Evolutionary conservation across 2,329 filamentous ascomycete genomes (phyloP).

Genomic region (Cladobotryum mycophilum): DNA sequence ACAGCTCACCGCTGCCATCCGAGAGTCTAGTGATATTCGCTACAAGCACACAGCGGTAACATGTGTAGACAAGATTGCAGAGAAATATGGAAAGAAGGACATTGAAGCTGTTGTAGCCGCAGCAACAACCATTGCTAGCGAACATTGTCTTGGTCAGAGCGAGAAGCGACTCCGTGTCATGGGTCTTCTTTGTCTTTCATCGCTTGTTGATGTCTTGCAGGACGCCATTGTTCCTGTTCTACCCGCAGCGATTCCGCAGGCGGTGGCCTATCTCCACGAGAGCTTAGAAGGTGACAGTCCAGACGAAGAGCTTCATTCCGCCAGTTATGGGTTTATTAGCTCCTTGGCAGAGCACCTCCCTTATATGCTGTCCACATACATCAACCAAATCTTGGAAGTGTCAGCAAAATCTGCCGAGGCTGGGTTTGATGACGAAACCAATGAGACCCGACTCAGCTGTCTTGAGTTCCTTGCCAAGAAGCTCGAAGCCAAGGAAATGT

Average conservation of each 20-base stretch:
- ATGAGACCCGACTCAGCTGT: conserved; percentile 61
- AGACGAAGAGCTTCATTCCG: conserved; percentile 67
- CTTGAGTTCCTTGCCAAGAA: conserved; percentile 69
- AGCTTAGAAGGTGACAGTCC: conserved; percentile 49
- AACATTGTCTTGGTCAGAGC: conserved; percentile 66
- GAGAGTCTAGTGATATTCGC: conserved; percentile 62
- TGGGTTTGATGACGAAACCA: conserved; percentile 53
- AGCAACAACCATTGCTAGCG: conserved; percentile 68
- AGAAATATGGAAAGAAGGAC: conserved; percentile 94
- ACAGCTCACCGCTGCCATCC: conserved; percentile 69
- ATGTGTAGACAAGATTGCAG: conserved; percentile 86
- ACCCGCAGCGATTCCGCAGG: conserved; percentile 65
- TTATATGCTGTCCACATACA: conserved; percentile 77
- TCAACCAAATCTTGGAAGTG: conserved; percentile 64
- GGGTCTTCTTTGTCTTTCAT: conserved; percentile 83
- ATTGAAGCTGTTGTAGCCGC: conserved; percentile 67
- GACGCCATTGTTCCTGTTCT: conserved; percentile 81
- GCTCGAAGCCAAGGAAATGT: conserved; percentile 69
- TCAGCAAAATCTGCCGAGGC: conserved; percentile 66
- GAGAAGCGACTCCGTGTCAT: conserved; percentile 71
- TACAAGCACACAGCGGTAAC: conserved; percentile 81
- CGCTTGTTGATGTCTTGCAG: conserved; percentile 79
- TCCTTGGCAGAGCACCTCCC: conserved; percentile 77
- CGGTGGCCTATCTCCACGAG: conserved; percentile 62
- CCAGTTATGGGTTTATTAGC: conserved; percentile 72